Base-by-base conservation (phyloP, 768 basidiomycete species). In the Royoungia palumana region DNA sequence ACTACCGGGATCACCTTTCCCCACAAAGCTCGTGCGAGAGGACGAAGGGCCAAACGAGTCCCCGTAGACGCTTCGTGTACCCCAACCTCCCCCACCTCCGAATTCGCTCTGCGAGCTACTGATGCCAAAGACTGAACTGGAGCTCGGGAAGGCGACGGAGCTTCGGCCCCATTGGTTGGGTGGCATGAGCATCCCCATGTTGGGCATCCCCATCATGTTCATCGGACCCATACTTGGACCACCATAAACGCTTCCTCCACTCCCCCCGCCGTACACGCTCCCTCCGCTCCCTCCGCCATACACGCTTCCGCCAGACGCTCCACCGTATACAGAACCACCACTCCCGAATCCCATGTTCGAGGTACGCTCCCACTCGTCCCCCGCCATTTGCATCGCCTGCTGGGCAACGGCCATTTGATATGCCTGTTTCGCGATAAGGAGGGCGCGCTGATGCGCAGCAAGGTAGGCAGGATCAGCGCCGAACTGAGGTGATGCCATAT, bases 381-480 rank as follows among this genome's bases (percentile, higher is more conserved):
- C 89, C n/a, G 91, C 91, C 8, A 83, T 81, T 8, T 82, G 85
- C 79, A 92, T 85, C 5, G 91, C 91, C 56, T 93, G 91, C 66
- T 91, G 91, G 6, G 91, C 91, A 36, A 94, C 86, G 3, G 91
- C 87, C 74, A 87, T 81, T 67, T 93, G 91, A 61, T 90, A 94
- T 4, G 90, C 83, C 66, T 93, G 91, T 66, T 93, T 93, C 44
- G 91, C 91, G 47, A 76, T 70, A 71, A 89, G 71, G 80, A 94
- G 89, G 3, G 91, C 91, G 49, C 89, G 89, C 63, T 93, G 90
- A 64, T 94, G 91, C 16, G 89, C 89, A 5, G 75, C 82, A 25
- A 89, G 54, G 63, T 80, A 82, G 17, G 64, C 66, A 16, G 82
- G 80, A 55, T 89, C 85, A 7, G 75, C 62, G 50, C 69, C 14